Evolutionary conservation across 1,139 yeast species (phyloP).

Genomic region (Yamadazyma aaseri): DNA sequence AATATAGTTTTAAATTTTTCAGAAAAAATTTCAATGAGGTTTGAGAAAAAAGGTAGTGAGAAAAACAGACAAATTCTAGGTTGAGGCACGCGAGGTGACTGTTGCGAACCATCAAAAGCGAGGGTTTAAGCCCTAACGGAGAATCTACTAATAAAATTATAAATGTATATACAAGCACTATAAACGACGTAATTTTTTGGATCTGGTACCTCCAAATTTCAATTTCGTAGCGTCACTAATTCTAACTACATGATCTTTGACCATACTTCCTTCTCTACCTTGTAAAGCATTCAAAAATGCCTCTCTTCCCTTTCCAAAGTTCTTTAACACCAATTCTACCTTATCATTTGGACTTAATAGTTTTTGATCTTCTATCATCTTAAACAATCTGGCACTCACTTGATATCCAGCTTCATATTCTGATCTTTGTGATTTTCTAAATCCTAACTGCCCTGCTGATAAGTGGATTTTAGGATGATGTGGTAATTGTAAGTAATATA

Average conservation of each 20-base stretch:
- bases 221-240: slow-evolving; percentile 76
- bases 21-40: slow-evolving; percentile 7
- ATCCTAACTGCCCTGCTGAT: slow-evolving; percentile 73
- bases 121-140: slow-evolving; percentile 15
- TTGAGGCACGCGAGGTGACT: slow-evolving; percentile 8
- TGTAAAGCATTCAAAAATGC: slow-evolving; percentile 82
- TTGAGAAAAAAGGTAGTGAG: slow-evolving; percentile 2
- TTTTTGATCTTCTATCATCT: slow-evolving; percentile 61
- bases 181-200: slow-evolving; percentile 82
- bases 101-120: not conserved
- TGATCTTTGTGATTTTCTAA: slow-evolving; percentile 77
- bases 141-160: too few relatives aligned
- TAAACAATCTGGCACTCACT: slow-evolving; percentile 71
- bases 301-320: slow-evolving; percentile 86
- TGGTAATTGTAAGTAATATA: slow-evolving; percentile 77
- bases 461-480: slow-evolving; percentile 69
- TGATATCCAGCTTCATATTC: slow-evolving; percentile 96
- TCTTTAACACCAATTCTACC: slow-evolving; percentile 71
- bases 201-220: slow-evolving; percentile 89
- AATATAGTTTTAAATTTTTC: slow-evolving; percentile 14
- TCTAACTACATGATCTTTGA: slow-evolving; percentile 65
- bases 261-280: slow-evolving; percentile 81
- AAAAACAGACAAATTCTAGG: slow-evolving; percentile 4
- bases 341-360: slow-evolving; percentile 51
- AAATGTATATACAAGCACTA: slow-evolving; percentile 17